Evolutionary conservation across 2,329 filamentous ascomycete genomes (phyloP).

Genomic region (Akanthomyces dipterigenus): DNA sequence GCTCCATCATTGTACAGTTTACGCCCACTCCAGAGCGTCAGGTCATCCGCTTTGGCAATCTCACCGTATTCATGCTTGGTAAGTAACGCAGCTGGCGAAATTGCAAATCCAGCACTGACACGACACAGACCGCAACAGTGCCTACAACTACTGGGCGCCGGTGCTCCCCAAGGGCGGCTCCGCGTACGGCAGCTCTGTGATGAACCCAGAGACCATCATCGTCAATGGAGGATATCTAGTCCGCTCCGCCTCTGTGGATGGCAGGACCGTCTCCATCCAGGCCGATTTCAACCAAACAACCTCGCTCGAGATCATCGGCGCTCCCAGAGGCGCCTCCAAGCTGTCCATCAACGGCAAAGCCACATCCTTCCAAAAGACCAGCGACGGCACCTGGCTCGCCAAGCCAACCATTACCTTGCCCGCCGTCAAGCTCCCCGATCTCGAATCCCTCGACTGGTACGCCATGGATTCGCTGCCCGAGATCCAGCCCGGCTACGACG

Average conservation of each 20-base stretch:
- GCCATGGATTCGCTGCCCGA: conserved; percentile 67
- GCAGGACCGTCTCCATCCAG: conserved; percentile 51
- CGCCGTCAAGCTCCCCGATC: conserved; percentile 24
- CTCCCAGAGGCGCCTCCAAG: conserved; percentile 39
- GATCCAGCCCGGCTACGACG: conserved; percentile 56
- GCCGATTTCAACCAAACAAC: conserved; percentile 69
- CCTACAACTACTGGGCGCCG: conserved; percentile 64
- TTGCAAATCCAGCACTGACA: conserved; percentile 8
- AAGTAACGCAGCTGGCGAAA: not conserved
- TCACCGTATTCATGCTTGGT: conserved; percentile 37
- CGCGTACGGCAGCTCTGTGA: conserved; percentile 28
- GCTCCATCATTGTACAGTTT: conserved; percentile 26
- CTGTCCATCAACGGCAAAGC: conserved; percentile 36
- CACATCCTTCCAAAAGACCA: conserved; percentile 28
- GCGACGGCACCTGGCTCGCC: conserved; percentile 41
- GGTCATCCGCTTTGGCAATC: conserved; percentile 27
- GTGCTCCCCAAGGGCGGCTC: conserved; percentile 34
- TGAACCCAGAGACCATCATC: conserved; percentile 42
- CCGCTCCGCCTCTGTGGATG: conserved; percentile 50
- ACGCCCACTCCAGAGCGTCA: conserved; percentile 22
- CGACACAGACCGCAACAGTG: conserved; percentile 51
- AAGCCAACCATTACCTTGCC: conserved; percentile 49
- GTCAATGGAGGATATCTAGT: conserved; percentile 59
- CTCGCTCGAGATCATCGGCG: conserved; percentile 61
- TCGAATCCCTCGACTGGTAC: conserved; percentile 59